phyloP scores from a whole-genome alignment of 169 alveolate species.

The Cyclospora cayetanensis region DNA sequence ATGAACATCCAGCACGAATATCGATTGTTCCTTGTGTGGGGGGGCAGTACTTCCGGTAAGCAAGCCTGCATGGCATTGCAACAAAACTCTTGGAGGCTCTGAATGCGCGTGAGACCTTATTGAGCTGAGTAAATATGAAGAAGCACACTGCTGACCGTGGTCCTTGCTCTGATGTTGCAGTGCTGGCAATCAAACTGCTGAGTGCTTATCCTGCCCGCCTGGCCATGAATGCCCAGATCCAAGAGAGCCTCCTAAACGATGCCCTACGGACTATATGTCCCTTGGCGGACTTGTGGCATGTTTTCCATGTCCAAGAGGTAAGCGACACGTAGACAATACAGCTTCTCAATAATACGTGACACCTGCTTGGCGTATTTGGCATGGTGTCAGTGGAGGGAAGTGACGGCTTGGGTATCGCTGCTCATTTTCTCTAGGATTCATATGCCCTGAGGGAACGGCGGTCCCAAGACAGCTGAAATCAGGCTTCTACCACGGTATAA shows the following conservation, averaged over 20 bases:
- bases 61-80: not conserved
- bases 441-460: conserved; percentile 49
- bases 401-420: not conserved
- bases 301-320: conserved; percentile 51
- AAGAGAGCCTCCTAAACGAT: conserved; percentile 20
- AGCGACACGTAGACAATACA: not conserved
- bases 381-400: too few species aligned
- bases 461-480: conserved; percentile 41
- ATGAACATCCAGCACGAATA: not conserved
- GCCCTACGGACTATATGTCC: conserved; percentile 35
- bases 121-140: too few species aligned
- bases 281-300: conserved; percentile 31
- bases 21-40: conserved; percentile 12
- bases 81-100: not conserved
- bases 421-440: not conserved
- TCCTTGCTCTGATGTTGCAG: conserved; percentile 16
- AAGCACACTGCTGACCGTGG: too few species aligned
- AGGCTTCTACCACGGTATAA: conserved; percentile 13
- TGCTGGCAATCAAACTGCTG: not conserved
- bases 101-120: too few species aligned
- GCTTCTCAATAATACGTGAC: not conserved
- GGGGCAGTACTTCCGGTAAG: conserved; percentile 48
- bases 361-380: not conserved
- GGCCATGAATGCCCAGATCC: conserved; percentile 52
- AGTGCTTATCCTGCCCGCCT: conserved; percentile 55